Percentiles rank a stretch among this genome's conserved stretches.
Conservation (phyloP, 2,329 filamentous ascomycete genomes). For the Neospermospora avenae region DNA sequence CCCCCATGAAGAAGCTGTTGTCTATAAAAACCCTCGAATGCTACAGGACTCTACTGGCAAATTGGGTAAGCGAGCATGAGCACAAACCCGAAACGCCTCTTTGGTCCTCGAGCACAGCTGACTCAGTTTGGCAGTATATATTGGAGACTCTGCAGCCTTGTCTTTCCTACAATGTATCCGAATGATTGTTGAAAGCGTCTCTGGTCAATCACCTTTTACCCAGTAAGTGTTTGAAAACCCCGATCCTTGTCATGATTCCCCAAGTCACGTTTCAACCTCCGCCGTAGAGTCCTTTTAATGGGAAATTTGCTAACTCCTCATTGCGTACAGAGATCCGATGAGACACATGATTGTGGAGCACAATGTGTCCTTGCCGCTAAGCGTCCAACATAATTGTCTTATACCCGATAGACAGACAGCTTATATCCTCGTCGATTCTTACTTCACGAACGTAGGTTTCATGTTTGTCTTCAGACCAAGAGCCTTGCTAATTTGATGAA, state of each 20-base stretch:
- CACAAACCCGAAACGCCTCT: not conserved
- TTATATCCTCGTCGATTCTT: conserved; percentile 53
- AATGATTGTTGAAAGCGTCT: conserved; percentile 27
- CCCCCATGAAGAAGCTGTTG: conserved; percentile 51
- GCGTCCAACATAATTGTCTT: conserved; percentile 47
- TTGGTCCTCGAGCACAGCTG: not conserved
- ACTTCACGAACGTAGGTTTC: conserved; percentile 54
- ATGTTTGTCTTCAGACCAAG: not conserved
- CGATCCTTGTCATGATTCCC: no score
- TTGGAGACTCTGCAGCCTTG: conserved; percentile 30
- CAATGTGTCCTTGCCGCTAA: conserved; percentile 39
- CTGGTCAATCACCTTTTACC: conserved; percentile 28
- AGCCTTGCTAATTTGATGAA: conserved; percentile 30
- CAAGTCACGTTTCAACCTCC: no score
- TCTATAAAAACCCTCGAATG: conserved; percentile 55
- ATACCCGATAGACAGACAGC: conserved; percentile 55
- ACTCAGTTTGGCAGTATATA: conserved; percentile 23
- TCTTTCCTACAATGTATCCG: conserved; percentile 31
- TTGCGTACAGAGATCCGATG: conserved; percentile 17
- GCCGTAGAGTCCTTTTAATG: no score
- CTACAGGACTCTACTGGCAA: conserved; percentile 56
- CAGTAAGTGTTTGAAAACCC: not conserved
- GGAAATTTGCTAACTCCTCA: no score
- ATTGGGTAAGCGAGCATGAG: conserved; percentile 44
- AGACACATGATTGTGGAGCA: conserved; percentile 29